Base-by-base conservation (phyloP, 228 moss, liverwort and hornwort species). In the Sphagnum magellanicum region DNA sequence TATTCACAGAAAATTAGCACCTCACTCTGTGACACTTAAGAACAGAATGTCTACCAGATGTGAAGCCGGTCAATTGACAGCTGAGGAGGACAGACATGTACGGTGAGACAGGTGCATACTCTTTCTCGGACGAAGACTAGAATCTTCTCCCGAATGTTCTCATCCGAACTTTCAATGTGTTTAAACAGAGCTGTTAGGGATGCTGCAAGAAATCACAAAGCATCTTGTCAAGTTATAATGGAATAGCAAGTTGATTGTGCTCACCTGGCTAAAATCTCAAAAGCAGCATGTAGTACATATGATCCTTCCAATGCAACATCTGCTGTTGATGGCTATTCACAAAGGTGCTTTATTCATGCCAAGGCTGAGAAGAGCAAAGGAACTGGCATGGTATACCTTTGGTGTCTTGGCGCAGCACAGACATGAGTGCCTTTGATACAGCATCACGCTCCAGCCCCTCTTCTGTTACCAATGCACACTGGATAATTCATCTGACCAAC, bases 351-450 rank as follows among this genome's bases (percentile, higher is more conserved):
- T 32, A 32, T 32, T 32, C 32, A 32, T 32, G 32, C 32, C 32
- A 32, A 32, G 32, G 32, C 32, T 32, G 32, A 32, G 32, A 32
- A 32, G 32, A 32, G 32, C 32, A 32, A 55, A 55, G 8, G 12
- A 55, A 8, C 55, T 3, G 55, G 9, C 12, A 55, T 55, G 63
- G 63, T 48, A 63, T 73, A 86, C 85, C 85, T 82, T 79, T 86
- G 6, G 85, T 79, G 67, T 86, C 85, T 72, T 86, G 85, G 74
- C 76, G 74, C 32, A 86, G 72, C 72, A 86, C 81, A n/a, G 85
- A 81, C 85, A 86, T 86, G 64, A 86, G 74, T 52, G 85, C 85
- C 61, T 86, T 81, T 50, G 81, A 81, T 16, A 86, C 85, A 47
- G 85, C 85, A 73, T 81, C 79, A 67, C 79, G 62, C 73, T 86